Evolutionary conservation across 108 stramenopile species (phyloP), one percentile per base, ranked within the genome.

Genomic region (Skeletonema menzelii): DNA sequence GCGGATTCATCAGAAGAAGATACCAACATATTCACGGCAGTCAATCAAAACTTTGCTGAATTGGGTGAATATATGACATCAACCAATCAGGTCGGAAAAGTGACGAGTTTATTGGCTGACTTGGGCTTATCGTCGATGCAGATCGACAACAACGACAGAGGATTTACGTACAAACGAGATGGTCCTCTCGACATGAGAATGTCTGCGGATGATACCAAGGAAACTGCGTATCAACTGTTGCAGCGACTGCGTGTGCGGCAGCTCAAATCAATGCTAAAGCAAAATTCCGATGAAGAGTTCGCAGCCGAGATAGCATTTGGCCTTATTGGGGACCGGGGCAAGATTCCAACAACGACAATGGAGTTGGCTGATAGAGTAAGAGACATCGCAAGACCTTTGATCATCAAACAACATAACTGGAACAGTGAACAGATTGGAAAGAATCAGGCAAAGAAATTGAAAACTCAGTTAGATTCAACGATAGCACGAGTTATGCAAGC

Each of bases 131-230:
- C 78, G 13, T 83, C 82, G 12, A 73, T 75, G 75, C 85, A 85
- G 78, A 73, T 85, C 44, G 82, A 85, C 58, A 38, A 60, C 13
- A 49, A 38, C 8, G 53, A 32, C 7, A 74, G 82, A 20, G 85
- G 82, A 0, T 85, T 85, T 47, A 64, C 82, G 4, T 85, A 65
- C 34, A 70, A 76, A 11, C 26, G 42, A 13, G 76, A 84, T 5
- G 83, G 82, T 6, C 72, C 73, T 5, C 78, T 85, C 1, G 85
- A 85, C 57, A 85, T 85, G 85, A 65, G 85, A 1, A 83, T 85
- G 79, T 22, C 68, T 72, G 17, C 69, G 26, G 28, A 42, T 4
- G 38, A 63, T 47, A n/a, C 13, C 13, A n/a, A 6, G 12, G 62
- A 63, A 63, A 63, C 62, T 20, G 62, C 62, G 10, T 63, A 63